Evolutionary conservation across 2,329 filamentous ascomycete species (phyloP), one percentile per base, ranked within the genome.

Genomic region (Colletotrichum falcatum): DNA sequence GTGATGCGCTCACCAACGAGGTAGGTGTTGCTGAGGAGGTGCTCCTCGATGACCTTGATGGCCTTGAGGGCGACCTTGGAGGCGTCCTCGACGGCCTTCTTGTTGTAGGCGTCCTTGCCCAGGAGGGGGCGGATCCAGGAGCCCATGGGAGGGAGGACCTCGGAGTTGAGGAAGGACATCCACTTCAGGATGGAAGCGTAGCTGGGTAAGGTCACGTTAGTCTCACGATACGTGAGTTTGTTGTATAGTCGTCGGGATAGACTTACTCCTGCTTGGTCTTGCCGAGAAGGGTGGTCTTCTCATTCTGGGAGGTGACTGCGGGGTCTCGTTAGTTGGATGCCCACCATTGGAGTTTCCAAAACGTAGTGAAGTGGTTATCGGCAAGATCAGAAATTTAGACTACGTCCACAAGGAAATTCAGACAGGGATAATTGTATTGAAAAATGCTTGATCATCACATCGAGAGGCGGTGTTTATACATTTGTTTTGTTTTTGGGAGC

Each of bases 261-360:
- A 81, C 87, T 82, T 86, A 94, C 91, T 99, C 96, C 89, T 99
- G 95, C 92, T 99, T 99, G 87, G 95, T 99, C 92, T 98, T 98
- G 81, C 96, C 96, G 78, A 99, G 91, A 76, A 99, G 94, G 77
- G 94, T 97, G 79, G 96, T 99, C 92, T 98, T 98, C 92, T 98
- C 96, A 84, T 99, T 99, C 88, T 99, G 96, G 78, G 96, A 98
- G 79, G 96, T 94, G 82, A 99, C 96, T 98, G 80, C 73, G 75
- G 37, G 30, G 46, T 58, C 58, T 63, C 67, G 78, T 84, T 77
- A 84, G 80, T 75, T 26, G 72, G 39, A 33, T 48, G 11, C 30
- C 51, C 20, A 42, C 33, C 26, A 65, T 49, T 53, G 35, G 56
- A 64, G 56, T 60, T 55, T 39, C 23, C 39, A 67, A 64, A 70